Evolutionary conservation across 148 eudicot genomes (phyloP).

Genomic region (Mesembryanthemum crystallinum): DNA sequence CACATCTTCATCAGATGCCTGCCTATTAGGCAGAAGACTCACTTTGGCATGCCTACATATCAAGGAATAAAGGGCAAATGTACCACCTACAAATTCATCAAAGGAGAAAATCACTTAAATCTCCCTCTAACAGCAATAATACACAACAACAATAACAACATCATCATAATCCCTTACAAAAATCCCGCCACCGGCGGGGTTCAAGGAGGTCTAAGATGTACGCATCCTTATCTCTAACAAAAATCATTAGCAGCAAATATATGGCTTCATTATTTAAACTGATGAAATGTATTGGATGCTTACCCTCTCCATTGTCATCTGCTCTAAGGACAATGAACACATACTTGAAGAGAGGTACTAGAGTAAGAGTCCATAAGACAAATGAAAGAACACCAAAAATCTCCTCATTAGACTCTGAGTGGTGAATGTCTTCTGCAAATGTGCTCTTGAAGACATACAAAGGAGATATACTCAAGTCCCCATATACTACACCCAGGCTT

Average conservation of each 20-base stretch:
- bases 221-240: too few relatives aligned
- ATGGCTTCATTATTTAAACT: too few relatives aligned
- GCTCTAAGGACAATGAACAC: slow-evolving; percentile 90
- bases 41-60: slow-evolving; percentile 91
- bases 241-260: not conserved
- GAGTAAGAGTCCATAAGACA: slow-evolving; percentile 83
- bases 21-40: slow-evolving; percentile 76
- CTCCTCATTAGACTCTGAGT: slow-evolving; percentile 81
- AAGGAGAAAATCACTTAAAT: not conserved
- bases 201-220: too few relatives aligned
- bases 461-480: slow-evolving; percentile 90
- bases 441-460: slow-evolving; percentile 86
- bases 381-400: slow-evolving; percentile 80
- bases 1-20: slow-evolving; percentile 73
- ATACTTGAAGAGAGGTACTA: slow-evolving; percentile 72
- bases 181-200: too few relatives aligned
- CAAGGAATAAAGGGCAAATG: slow-evolving; percentile 90
- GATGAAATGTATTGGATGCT: not conserved
- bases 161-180: too few relatives aligned
- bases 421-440: slow-evolving; percentile 83
- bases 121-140: not conserved
- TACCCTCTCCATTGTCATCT: slow-evolving; percentile 97
- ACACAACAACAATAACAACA: not conserved
- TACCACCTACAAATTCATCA: slow-evolving; percentile 54
- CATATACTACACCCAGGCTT: slow-evolving; percentile 91